These are phyloP conservation scores for Aquilaria agallochum DNA, from an alignment of 441 rosid genomes.

Conservation along the genomic window DNA sequence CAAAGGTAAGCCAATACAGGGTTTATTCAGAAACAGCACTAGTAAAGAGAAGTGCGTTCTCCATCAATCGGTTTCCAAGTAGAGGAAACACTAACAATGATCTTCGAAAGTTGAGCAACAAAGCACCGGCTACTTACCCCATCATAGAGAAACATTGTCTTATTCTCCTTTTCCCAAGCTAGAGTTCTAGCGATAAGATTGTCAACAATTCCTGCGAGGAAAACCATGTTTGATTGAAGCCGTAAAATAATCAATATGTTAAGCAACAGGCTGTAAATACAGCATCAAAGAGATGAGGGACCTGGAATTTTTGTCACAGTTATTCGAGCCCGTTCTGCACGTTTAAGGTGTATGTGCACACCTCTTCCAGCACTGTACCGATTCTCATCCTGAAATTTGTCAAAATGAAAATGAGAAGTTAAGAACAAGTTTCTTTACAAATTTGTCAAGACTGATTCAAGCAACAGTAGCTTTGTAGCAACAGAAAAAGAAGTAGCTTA, in stretches of 20 bases:
- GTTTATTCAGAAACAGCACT: slow-evolving; percentile 6
- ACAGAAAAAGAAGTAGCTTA: too few relatives aligned
- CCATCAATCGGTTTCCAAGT: not conserved
- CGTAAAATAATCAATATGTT: not conserved
- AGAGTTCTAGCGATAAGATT: slow-evolving; percentile 54
- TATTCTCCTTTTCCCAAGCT: slow-evolving; percentile 54
- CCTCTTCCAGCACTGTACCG: slow-evolving; percentile 73
- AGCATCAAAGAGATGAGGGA: slow-evolving; percentile 16
- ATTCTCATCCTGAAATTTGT: slow-evolving; percentile 47
- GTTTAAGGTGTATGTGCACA: slow-evolving; percentile 72
- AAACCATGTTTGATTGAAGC: slow-evolving; percentile 10
- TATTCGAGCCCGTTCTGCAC: slow-evolving; percentile 70
- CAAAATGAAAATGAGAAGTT: too few relatives aligned
- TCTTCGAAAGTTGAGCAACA: slow-evolving; percentile 6
- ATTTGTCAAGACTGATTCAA: too few relatives aligned
- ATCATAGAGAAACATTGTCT: slow-evolving; percentile 55
- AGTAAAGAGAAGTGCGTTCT: not conserved
- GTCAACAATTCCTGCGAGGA: slow-evolving; percentile 54
- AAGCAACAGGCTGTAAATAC: not conserved
- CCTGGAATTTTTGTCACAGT: slow-evolving; percentile 66
- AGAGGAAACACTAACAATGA: not conserved
- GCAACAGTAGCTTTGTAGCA: too few relatives aligned
- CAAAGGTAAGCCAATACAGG: slow-evolving; percentile 11
- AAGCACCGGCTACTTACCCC: slow-evolving; percentile 43
- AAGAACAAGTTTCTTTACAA: too few relatives aligned